These are phyloP conservation scores for Apiospora hydei DNA, from an alignment of 2,329 filamentous ascomycete species.

Conservation along the genomic window DNA sequence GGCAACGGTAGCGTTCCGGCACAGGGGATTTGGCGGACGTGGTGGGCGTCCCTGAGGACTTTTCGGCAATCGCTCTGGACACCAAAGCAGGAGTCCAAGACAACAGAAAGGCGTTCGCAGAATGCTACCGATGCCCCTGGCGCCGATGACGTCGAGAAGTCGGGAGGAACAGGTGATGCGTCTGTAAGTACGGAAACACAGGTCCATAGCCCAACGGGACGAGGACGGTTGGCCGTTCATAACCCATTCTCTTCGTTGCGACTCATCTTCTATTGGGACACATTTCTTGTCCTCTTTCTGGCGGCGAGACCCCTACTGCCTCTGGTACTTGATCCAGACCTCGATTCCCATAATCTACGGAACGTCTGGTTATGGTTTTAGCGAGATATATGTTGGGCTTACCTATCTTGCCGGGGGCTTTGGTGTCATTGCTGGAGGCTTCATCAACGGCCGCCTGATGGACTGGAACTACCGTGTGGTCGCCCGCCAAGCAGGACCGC, in stretches of 20 bases:
- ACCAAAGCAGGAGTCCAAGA: neutral
- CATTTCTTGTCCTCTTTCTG: constrained; percentile 26
- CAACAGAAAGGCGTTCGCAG: neutral
- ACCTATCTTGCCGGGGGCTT: constrained; percentile 19
- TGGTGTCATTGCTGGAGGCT: constrained; percentile 22
- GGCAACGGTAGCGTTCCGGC: constrained; percentile 28
- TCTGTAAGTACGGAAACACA: neutral
- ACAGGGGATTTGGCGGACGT: constrained; percentile 28
- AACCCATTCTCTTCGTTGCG: constrained; percentile 28
- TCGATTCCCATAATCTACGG: constrained; percentile 25
- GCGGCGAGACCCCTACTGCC: neutral
- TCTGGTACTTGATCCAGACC: constrained; percentile 23
- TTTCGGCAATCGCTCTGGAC: neutral
- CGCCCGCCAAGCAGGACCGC: constrained; percentile 45
- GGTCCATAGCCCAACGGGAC: neutral
- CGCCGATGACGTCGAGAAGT: neutral
- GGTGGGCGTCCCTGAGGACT: constrained; percentile 23
- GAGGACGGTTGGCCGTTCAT: constrained; percentile 18
- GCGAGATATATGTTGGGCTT: constrained; percentile 22
- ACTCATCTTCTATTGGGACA: constrained; percentile 30
- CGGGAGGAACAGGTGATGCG: neutral
- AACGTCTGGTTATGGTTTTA: constrained; percentile 10
- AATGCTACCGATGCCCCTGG: neutral
- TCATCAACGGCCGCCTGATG: constrained; percentile 22
- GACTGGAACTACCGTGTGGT: constrained; percentile 18